Base-by-base conservation (phyloP, 495 filamentous ascomycete genomes). In the Collariella sp. region DNA sequence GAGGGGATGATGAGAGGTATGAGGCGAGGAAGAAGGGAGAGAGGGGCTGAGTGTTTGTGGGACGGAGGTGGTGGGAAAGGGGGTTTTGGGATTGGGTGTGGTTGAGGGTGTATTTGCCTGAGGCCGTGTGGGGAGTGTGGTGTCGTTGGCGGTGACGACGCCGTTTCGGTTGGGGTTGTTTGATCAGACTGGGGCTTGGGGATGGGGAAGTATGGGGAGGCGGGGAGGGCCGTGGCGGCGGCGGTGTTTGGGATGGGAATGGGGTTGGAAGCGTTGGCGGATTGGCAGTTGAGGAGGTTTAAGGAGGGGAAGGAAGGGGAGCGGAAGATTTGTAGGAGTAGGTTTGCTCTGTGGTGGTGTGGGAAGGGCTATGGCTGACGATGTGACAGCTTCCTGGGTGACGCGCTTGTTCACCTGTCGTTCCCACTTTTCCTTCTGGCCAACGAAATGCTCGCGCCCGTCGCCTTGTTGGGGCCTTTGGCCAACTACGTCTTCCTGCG, bases 401-500 rank as follows among this genome's bases (percentile, higher is more conserved):
- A 82, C 51, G 70, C 73, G 1, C 65, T 83, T 16, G 69, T 79
- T 6, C 80, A 83, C 54, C 40, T 72, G 36, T 77, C 74, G 15
- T 78, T 76, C 63, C 70, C 72, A 0, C 57, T 76, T 7, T 60
- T 78, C 16, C 66, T 83, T 12, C 79, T 75, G 60, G 62, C 72
- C 24, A 72, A 74, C 11, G 74, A 75, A 47, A 67, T 73, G 26
- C 74, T 81, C 35, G 71, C 76, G 39, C 79, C 79, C 0, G 57
- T 80, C 13, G 71, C 75, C 2, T 56, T 82, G 5, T 61, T 83
- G 5, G 81, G 80, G 0, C 77, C 76, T 0, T 12, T 82, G 12
- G 71, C 76, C 19, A 83, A 83, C 64, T 82, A 83, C 62, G 6
- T 74, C 19, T 82, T 76, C 68, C 71, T 83, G 1, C 78, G 79